Conservation (phyloP, 441 rosid species). For the Erysimum cheiri region DNA sequence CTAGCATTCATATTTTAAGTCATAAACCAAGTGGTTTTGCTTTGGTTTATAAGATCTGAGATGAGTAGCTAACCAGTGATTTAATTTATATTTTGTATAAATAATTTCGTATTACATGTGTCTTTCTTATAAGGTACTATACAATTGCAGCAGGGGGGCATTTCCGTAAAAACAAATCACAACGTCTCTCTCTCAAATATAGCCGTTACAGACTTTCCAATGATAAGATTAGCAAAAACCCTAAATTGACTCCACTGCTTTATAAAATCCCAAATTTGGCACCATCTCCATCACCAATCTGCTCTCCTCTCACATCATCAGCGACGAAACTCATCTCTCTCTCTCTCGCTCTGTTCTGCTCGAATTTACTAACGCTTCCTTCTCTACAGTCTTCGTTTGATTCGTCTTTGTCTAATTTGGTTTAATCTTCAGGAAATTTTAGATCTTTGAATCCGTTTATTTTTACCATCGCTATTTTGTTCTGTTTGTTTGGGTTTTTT, state of each 20-base stretch:
- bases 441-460: conserved; percentile 17
- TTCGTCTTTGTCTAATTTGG: conserved; percentile 13
- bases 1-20: not conserved
- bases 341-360: conserved; percentile 9
- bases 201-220: conserved; percentile 36
- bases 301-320: conserved; percentile 17
- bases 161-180: not conserved
- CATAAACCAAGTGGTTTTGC: not conserved
- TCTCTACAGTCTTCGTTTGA: conserved; percentile 22
- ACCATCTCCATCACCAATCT: conserved; percentile 18
- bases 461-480: conserved; percentile 6
- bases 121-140: too few species aligned
- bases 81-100: not conserved
- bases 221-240: conserved; percentile 14
- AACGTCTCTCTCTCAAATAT: conserved; percentile 28
- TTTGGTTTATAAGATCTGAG: conserved; percentile 1
- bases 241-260: conserved; percentile 10
- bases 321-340: conserved; percentile 21
- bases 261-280: conserved; percentile 12
- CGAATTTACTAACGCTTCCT: conserved; percentile 2
- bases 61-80: not conserved
- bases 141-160: too few species aligned
- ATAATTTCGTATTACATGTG: too few species aligned
- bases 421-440: not conserved
- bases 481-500: conserved; percentile 1